Conservation (phyloP, 441 rosid species). For the Syzygium syzygioides region DNA sequence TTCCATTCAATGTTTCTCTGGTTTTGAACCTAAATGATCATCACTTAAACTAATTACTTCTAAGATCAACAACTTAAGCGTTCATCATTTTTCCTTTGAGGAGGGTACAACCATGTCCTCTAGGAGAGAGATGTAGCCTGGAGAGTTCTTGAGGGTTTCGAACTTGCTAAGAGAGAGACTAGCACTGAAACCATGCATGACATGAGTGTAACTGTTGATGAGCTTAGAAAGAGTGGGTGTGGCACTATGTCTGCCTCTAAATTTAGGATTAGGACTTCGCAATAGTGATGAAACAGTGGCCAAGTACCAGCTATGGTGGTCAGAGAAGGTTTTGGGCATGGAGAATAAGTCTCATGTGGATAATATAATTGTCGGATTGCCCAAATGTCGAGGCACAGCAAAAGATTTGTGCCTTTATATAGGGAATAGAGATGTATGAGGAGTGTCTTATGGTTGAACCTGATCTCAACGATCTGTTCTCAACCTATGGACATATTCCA, state of each 20-base stretch:
- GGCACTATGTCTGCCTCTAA: not conserved
- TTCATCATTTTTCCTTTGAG: too few relatives aligned
- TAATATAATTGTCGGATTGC: conserved; percentile 13
- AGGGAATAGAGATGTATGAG: not conserved
- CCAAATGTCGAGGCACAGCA: not conserved
- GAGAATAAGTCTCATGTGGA: conserved; percentile 42
- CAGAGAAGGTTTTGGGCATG: conserved; percentile 32
- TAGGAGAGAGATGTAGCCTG: conserved; percentile 27
- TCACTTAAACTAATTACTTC: too few relatives aligned
- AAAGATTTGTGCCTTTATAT: not conserved
- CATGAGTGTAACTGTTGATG: conserved; percentile 32
- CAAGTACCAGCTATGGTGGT: conserved; percentile 30
- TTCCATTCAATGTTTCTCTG: too few relatives aligned
- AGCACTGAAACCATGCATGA: conserved; percentile 37
- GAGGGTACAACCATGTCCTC: not conserved
- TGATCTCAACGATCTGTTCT: not conserved
- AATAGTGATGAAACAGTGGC: conserved; percentile 18
- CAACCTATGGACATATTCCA: not conserved
- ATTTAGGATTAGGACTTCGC: not conserved
- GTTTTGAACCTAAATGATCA: too few relatives aligned
- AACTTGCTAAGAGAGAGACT: conserved; percentile 24
- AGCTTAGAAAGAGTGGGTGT: conserved; percentile 11
- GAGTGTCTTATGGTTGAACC: not conserved
- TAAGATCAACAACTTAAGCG: too few relatives aligned
- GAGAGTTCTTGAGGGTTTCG: conserved; percentile 15